Evolutionary conservation across 2,329 filamentous ascomycete species (phyloP).

Genomic region (Botrytis sinoallii): DNA sequence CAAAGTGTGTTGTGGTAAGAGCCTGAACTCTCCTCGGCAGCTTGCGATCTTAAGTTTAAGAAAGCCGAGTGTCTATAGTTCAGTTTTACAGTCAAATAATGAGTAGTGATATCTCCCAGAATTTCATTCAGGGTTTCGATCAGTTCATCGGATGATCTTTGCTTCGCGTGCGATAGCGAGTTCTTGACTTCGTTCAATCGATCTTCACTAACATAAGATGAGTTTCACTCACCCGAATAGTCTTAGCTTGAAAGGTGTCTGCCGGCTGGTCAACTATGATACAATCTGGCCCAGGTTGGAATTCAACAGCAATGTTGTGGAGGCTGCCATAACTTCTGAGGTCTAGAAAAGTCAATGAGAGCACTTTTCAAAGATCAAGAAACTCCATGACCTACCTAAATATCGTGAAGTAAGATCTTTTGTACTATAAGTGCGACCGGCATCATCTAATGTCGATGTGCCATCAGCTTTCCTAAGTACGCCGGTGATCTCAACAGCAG

Average conservation of each 20-base stretch:
- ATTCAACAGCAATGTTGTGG: conserved; percentile 34
- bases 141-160: conserved; percentile 50
- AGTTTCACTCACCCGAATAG: conserved; percentile 31
- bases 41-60: conserved; percentile 16
- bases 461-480: conserved; percentile 29
- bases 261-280: conserved; percentile 33
- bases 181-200: conserved; percentile 26
- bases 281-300: conserved; percentile 31
- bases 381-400: conserved; percentile 3
- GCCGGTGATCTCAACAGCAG: conserved; percentile 40
- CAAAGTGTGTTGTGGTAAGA: conserved; percentile 45
- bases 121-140: conserved; percentile 58
- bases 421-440: neutral
- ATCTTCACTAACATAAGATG: conserved; percentile 36
- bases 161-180: conserved; percentile 35
- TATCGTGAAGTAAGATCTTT: conserved; percentile 9
- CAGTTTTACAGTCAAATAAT: conserved; percentile 52
- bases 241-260: conserved; percentile 30
- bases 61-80: conserved; percentile 58
- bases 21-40: conserved; percentile 34
- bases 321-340: conserved; percentile 29
- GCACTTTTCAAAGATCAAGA: neutral
- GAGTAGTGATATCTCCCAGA: conserved; percentile 47
- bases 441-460: conserved; percentile 13
- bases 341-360: conserved; percentile 21